Evolutionary conservation across 306 rosid genomes (phyloP).

Genomic region (Luffa aegyptiaca): DNA sequence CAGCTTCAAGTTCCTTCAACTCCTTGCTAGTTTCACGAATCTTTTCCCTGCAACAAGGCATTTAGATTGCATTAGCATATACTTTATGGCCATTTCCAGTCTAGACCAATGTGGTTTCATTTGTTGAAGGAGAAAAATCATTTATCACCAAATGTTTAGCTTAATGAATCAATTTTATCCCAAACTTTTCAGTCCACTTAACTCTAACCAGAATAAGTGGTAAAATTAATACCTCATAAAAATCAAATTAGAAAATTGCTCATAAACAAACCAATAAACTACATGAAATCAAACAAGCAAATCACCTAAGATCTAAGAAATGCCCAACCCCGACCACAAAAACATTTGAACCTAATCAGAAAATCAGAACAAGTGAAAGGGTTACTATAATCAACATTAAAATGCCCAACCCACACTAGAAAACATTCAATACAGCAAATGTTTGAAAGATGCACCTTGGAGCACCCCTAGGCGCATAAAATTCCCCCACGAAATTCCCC

Average conservation of each 20-base stretch:
- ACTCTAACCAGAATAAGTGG: neutral
- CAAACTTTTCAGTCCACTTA: neutral
- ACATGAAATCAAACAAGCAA: neutral
- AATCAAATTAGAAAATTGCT: neutral
- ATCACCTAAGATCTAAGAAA: neutral
- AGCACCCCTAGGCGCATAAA: neutral
- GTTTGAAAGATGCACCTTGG: neutral
- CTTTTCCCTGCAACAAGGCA: slow-evolving; percentile 49
- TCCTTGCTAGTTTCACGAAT: slow-evolving; percentile 52
- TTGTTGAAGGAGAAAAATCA: neutral
- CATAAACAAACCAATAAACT: neutral
- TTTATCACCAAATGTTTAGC: neutral
- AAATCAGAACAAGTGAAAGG: neutral
- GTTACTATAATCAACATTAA: neutral
- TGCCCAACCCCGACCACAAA: neutral
- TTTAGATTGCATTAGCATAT: neutral
- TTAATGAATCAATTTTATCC: neutral
- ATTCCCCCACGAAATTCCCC: neutral
- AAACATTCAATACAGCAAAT: neutral
- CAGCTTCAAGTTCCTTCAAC: slow-evolving; percentile 72
- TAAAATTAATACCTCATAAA: neutral
- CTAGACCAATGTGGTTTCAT: neutral
- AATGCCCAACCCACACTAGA: neutral
- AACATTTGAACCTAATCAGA: neutral
- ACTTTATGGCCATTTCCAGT: neutral